Percentiles rank a stretch among this genome's conserved stretches.
Evolutionary conservation across 495 filamentous ascomycete species (phyloP).

Genomic region (Lasiosphaeriaceae sp.): DNA sequence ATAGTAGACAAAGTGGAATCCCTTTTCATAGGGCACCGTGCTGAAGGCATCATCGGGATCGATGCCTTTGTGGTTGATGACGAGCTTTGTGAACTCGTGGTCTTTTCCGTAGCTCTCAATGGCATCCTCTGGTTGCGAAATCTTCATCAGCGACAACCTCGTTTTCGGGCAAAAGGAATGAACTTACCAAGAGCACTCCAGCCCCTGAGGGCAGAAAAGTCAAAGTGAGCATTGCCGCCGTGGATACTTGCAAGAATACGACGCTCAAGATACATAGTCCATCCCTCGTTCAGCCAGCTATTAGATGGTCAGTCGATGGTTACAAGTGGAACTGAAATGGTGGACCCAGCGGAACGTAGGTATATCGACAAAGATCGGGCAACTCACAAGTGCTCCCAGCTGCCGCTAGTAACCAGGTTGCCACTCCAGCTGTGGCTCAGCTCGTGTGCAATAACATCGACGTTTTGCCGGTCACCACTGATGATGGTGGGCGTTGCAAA

Average conservation of each 20-base stretch:
- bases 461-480: slow-evolving; percentile 84
- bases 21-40: slow-evolving; percentile 73
- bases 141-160: not conserved
- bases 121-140: slow-evolving; percentile 54
- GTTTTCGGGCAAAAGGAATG: not conserved
- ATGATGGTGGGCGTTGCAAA: slow-evolving; percentile 93
- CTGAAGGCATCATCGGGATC: slow-evolving; percentile 96
- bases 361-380: not conserved
- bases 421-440: slow-evolving; percentile 89
- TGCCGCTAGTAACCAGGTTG: slow-evolving; percentile 84
- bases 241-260: slow-evolving; percentile 66
- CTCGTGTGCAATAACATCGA: slow-evolving; percentile 97
- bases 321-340: no score
- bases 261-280: slow-evolving; percentile 91
- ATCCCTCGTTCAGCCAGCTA: slow-evolving; percentile 90
- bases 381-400: slow-evolving; percentile 82
- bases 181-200: slow-evolving; percentile 57
- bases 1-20: slow-evolving; percentile 62
- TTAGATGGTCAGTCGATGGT: slow-evolving; percentile 9
- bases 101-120: slow-evolving; percentile 71
- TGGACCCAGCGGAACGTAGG: no score
- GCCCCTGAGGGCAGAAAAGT: slow-evolving; percentile 90
- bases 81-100: slow-evolving; percentile 88
- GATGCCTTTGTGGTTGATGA: slow-evolving; percentile 79
- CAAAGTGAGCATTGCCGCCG: slow-evolving; percentile 69